Evolutionary conservation across 345 rosid species (phyloP).

Genomic region (Bruguiera parviflora): DNA sequence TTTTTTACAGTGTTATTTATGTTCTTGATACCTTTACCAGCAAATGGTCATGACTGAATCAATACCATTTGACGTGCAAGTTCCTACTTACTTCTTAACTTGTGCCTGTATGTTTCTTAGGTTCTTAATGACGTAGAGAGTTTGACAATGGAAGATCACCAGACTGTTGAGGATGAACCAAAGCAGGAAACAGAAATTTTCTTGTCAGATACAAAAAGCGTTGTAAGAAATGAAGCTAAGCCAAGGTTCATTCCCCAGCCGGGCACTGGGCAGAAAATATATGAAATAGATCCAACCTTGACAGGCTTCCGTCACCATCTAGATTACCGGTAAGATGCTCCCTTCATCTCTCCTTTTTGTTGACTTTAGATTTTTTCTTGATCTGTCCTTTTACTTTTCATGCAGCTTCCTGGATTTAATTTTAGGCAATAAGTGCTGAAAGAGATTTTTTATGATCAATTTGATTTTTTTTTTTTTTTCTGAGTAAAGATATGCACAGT

Average conservation of each 20-base stretch:
- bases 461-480: neutral
- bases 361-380: neutral
- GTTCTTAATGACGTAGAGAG: conserved; percentile 31
- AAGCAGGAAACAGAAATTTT: conserved; percentile 29
- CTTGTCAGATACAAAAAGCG: conserved; percentile 20
- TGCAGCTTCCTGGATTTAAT: conserved; percentile 11
- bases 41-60: conserved; percentile 5
- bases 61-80: neutral
- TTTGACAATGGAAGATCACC: conserved; percentile 43
- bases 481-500: conserved; percentile 54
- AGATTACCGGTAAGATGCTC: conserved; percentile 66
- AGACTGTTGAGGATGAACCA: conserved; percentile 37
- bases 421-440: conserved; percentile 5
- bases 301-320: conserved; percentile 57
- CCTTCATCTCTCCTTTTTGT: neutral
- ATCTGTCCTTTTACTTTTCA: neutral
- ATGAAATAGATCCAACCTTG: conserved; percentile 78
- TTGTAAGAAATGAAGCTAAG: conserved; percentile 36
- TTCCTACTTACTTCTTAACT: neutral
- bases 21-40: neutral
- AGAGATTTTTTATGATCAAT: neutral
- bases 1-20: neutral
- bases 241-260: conserved; percentile 59
- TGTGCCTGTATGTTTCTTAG: conserved; percentile 24
- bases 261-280: conserved; percentile 71